Evolutionary conservation across 1,284 basidiomycete species (phyloP).

Genomic region (Cutaneotrichosporon cutaneum): DNA sequence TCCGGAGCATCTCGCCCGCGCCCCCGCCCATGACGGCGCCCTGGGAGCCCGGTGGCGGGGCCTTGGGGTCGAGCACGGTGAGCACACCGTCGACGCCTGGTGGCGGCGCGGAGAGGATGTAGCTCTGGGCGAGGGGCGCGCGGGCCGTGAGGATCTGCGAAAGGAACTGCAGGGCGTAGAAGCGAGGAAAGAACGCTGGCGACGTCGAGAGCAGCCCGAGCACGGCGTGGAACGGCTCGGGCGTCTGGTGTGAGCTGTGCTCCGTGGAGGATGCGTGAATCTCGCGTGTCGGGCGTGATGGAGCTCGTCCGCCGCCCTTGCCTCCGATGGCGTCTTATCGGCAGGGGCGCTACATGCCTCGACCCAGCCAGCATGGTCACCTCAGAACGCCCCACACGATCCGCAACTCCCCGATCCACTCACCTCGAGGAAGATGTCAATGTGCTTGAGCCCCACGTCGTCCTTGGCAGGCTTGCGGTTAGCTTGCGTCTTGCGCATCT

Average conservation of each 20-base stretch:
- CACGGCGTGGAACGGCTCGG: conserved; percentile 72
- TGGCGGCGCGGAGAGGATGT: conserved; percentile 64
- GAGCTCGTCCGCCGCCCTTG: too few relatives aligned
- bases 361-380: background rate
- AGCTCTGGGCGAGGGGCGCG: conserved; percentile 75
- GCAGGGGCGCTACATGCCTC: too few relatives aligned
- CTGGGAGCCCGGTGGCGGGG: conserved; percentile 27
- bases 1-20: conserved; percentile 51
- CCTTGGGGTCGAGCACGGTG: conserved; percentile 43
- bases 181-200: conserved; percentile 75
- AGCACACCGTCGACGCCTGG: conserved; percentile 50
- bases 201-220: conserved; percentile 67
- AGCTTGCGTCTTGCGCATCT: conserved; percentile 1
- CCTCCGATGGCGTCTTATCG: too few relatives aligned
- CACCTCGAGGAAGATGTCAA: conserved; percentile 50
- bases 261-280: too few relatives aligned
- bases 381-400: background rate
- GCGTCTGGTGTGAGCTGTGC: conserved; percentile 28
- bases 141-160: conserved; percentile 75
- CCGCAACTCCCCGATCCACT: conserved; percentile 1
- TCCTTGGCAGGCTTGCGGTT: conserved; percentile 51
- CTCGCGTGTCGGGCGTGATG: too few relatives aligned
- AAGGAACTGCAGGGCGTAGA: conserved; percentile 81
- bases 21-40: conserved; percentile 40
- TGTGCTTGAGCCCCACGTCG: conserved; percentile 55